phyloP scores from a whole-genome alignment of 805 yeast species.

The Brettanomyces sp. region DNA sequence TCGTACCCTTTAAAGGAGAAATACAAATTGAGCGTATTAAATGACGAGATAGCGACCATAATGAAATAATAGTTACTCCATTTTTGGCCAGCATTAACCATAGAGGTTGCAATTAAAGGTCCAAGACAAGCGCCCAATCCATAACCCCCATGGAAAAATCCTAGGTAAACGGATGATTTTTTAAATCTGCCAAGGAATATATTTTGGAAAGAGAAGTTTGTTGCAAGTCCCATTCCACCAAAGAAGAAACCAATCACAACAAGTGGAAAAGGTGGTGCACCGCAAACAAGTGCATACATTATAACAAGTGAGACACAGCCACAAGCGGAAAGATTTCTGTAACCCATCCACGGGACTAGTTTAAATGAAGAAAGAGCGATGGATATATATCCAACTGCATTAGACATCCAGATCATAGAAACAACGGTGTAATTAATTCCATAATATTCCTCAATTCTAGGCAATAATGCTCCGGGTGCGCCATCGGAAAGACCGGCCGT shows the following conservation, averaged over 20 bases:
- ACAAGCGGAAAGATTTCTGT: conserved; percentile 27
- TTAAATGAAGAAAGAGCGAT: conserved; percentile 40
- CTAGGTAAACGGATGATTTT: conserved; percentile 49
- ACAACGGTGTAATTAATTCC: conserved; percentile 41
- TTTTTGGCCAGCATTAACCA: conserved; percentile 37
- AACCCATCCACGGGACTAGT: conserved; percentile 32
- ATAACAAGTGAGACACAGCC: conserved; percentile 30
- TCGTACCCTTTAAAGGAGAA: conserved; percentile 42
- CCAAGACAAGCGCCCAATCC: conserved; percentile 67
- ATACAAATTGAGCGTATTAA: conserved; percentile 26
- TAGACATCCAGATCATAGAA: conserved; percentile 49
- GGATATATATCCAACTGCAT: conserved; percentile 44
- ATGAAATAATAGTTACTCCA: conserved; percentile 50
- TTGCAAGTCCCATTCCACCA: conserved; percentile 52
- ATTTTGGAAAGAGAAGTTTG: conserved; percentile 40
- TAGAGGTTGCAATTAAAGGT: conserved; percentile 53
- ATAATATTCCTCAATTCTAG: conserved; percentile 41
- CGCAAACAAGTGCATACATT: conserved; percentile 36
- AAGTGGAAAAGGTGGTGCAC: conserved; percentile 41
- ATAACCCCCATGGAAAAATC: conserved; percentile 57
- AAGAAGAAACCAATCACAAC: conserved; percentile 41
- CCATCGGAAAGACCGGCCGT: conserved; percentile 42
- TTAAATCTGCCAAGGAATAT: conserved; percentile 40
- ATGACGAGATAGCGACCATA: conserved; percentile 29
- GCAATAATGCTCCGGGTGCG: conserved; percentile 53